A percentile compares a stretch with the other conserved stretches of the same genome.
These are phyloP conservation scores for Capronia americana DNA, from an alignment of 2,329 filamentous ascomycete species.

Conservation along the genomic window DNA sequence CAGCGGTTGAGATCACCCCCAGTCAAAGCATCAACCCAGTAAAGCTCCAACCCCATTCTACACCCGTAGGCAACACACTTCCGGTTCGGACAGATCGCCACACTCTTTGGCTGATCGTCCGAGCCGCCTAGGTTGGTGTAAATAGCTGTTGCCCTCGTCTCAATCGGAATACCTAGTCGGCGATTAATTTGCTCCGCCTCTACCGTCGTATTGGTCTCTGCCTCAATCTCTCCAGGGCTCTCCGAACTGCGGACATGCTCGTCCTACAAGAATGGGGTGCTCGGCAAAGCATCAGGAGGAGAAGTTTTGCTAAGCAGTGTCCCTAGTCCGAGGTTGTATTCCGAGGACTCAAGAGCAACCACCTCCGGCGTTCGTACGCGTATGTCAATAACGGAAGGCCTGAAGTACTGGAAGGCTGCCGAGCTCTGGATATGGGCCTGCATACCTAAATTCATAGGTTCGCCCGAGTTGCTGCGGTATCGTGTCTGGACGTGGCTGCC, in stretches of 20 bases:
- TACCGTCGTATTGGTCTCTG: not conserved
- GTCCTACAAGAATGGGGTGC: constrained; percentile 22
- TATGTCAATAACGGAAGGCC: constrained; percentile 9
- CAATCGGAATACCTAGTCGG: constrained; percentile 24
- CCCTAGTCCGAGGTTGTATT: not conserved
- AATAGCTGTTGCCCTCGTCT: constrained; percentile 33
- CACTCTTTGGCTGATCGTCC: constrained; percentile 68
- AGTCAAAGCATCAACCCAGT: constrained; percentile 62
- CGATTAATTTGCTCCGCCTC: not conserved
- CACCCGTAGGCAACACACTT: constrained; percentile 71
- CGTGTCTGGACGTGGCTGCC: constrained; percentile 32
- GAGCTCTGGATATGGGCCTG: constrained; percentile 27
- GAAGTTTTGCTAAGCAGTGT: constrained; percentile 7
- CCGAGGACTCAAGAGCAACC: not conserved
- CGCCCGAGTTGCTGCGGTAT: constrained; percentile 32
- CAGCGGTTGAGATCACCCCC: constrained; percentile 48
- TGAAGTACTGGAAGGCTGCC: constrained; percentile 3
- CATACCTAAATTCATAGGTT: constrained; percentile 37
- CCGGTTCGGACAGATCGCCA: constrained; percentile 69
- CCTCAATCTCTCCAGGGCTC: constrained; percentile 4
- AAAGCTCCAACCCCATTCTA: constrained; percentile 66
- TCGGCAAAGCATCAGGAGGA: constrained; percentile 14
- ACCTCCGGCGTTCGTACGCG: constrained; percentile 17
- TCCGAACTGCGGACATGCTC: constrained; percentile 18
- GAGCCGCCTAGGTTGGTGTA: constrained; percentile 64